These are phyloP conservation scores for Colletotrichum musae DNA, from an alignment of 2,329 filamentous ascomycete species.

Conservation along the genomic window DNA sequence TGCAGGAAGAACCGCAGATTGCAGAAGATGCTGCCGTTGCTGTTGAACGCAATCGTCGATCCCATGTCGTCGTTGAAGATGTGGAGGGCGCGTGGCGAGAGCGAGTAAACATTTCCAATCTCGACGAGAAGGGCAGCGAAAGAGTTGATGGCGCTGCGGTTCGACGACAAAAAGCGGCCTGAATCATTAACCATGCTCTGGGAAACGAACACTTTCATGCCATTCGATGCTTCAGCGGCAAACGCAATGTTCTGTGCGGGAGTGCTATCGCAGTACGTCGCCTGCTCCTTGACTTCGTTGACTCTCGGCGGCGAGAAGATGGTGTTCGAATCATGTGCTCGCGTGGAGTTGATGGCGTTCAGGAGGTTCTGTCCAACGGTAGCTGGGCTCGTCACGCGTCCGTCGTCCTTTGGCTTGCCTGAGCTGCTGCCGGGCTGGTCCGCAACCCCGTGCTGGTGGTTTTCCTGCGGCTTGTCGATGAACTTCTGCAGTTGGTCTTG, in stretches of 20 bases:
- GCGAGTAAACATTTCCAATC: slow-evolving; percentile 79
- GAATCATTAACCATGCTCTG: slow-evolving; percentile 65
- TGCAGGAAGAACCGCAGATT: slow-evolving; percentile 91
- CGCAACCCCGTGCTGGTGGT: slow-evolving; percentile 26
- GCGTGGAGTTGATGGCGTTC: slow-evolving; percentile 83
- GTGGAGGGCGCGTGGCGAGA: slow-evolving; percentile 79
- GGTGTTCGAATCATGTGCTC: slow-evolving; percentile 79
- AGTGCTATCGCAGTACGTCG: slow-evolving; percentile 87
- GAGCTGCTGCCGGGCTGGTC: slow-evolving; percentile 30
- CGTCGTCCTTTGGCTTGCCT: slow-evolving; percentile 57
- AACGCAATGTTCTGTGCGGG: slow-evolving; percentile 81
- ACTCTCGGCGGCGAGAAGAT: slow-evolving; percentile 82
- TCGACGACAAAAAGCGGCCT: slow-evolving; percentile 71
- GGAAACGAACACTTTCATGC: slow-evolving; percentile 81
- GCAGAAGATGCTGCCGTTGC: slow-evolving; percentile 89
- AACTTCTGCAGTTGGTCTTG: slow-evolving; percentile 62
- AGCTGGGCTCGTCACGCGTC: slow-evolving; percentile 72
- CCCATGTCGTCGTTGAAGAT: slow-evolving; percentile 88
- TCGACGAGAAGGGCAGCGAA: slow-evolving; percentile 81
- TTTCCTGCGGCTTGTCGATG: slow-evolving; percentile 51
- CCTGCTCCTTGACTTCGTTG: slow-evolving; percentile 83
- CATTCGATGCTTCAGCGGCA: slow-evolving; percentile 77
- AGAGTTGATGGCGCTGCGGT: slow-evolving; percentile 74
- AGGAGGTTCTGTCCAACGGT: slow-evolving; percentile 79
- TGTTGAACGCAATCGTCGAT: slow-evolving; percentile 93